Evolutionary conservation across 73 alveolate genomes (phyloP), one percentile per base, ranked within the genome.

Genomic region (Paramecium sexaurelia): DNA sequence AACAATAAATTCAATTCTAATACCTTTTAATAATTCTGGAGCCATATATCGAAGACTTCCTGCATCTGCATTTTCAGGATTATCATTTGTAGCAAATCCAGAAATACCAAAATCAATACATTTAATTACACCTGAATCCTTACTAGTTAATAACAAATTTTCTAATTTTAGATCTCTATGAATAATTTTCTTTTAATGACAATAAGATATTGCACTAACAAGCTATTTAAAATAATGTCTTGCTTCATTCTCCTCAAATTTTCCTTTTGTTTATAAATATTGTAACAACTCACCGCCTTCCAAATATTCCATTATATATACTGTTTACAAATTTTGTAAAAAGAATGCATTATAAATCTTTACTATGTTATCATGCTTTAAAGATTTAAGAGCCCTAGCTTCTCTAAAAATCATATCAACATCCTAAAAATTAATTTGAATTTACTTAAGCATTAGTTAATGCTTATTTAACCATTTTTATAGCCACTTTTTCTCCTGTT

Each of bases 81-180:
- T 85, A 17, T 55, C 43, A 32, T 93, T 71, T 7, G 86, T 33
- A 27, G 92, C 89, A 55, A 89, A 78, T 2, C 95, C 96, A 27
- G 94, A 67, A 15, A 92, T 92, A 27, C 95, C 96, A 45, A 92
- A 92, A 55, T 92, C 96, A 15, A 92, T 91, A 22, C 68, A 84
- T 57, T 61, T 86, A 5, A 57, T 57, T 57, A 37, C 36, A 20
- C 57, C 87, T 20, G 93, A 86, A 24, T 15, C 85, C 35, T 86
- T 75, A 9, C 73, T 39, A 19, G 84, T 75, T 17, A 85, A 75
- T 45, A 97, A 78, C 55, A 97, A 91, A 84, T 97, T 97, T 57
- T 96, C 98, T 35, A 99, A 99, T 51, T 97, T 98, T 33, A 98
- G 40, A 92, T 98, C 99, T 89, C 99, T 55, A 92, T 98, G 99